A percentile compares a stretch with the other conserved stretches of the same genome.
phyloP scores from a whole-genome alignment of 2,329 filamentous ascomycete genomes.

The Trematosphaeria pertusa region DNA sequence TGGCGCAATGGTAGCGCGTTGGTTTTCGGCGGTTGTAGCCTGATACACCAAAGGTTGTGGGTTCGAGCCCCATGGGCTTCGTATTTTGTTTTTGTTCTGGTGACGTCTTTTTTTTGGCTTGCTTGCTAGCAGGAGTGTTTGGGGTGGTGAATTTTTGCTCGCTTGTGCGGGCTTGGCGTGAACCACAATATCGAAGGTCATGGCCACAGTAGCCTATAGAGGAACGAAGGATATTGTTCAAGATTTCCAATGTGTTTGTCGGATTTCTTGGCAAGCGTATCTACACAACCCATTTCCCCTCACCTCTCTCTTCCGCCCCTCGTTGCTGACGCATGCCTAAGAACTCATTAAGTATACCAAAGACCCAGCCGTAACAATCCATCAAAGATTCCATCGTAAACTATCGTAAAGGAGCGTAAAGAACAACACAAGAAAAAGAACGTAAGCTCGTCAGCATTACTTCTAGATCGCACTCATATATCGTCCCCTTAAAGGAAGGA shows the following conservation, averaged over 20 bases:
- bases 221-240: background rate
- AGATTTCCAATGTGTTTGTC: constrained; percentile 4
- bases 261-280: constrained; percentile 2
- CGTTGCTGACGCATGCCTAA: background rate
- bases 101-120: constrained; percentile 7
- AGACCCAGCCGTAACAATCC: background rate
- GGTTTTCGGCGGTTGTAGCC: constrained; percentile 27
- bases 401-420: constrained; percentile 22
- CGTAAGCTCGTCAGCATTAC: constrained; percentile 28
- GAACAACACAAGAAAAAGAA: constrained; percentile 12
- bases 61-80: constrained; percentile 31
- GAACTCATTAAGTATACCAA: constrained; percentile 1
- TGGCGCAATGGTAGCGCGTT: constrained; percentile 40
- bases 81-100: constrained; percentile 11
- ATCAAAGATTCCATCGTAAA: constrained; percentile 4
- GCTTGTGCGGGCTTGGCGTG: too few species aligned
- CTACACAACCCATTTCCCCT: constrained; percentile 1
- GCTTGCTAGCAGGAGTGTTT: too few species aligned
- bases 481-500: constrained; percentile 11
- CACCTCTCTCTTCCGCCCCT: background rate
- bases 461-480: constrained; percentile 2
- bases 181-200: too few species aligned
- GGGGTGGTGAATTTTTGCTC: too few species aligned
- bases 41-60: constrained; percentile 35
- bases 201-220: too few species aligned